Evolutionary conservation across 2,329 filamentous ascomycete species (phyloP).

Genomic region (Trichoderma cornu-damae): DNA sequence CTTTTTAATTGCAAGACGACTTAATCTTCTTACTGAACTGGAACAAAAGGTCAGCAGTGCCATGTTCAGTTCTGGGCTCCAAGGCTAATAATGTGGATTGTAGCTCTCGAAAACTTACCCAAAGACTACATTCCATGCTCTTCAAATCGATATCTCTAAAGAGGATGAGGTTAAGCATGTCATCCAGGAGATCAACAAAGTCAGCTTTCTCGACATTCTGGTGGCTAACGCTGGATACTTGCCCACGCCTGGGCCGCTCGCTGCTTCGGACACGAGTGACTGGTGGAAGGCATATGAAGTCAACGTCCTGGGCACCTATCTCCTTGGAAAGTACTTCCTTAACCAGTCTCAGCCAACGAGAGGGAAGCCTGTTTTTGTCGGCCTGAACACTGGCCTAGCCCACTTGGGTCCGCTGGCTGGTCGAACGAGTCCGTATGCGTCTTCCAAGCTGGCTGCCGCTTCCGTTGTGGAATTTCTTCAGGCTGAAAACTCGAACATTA

Average conservation of each 20-base stretch:
- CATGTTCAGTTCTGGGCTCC: no score
- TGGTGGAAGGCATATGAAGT: slow-evolving; percentile 11
- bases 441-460: neutral
- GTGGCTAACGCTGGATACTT: slow-evolving; percentile 4
- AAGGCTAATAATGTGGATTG: neutral
- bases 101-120: neutral
- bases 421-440: neutral
- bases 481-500: neutral
- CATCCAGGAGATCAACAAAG: neutral
- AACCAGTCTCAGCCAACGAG: neutral
- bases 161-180: neutral
- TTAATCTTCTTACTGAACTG: neutral
- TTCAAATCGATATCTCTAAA: neutral
- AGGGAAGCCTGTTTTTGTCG: slow-evolving; percentile 1
- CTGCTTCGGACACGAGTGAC: neutral
- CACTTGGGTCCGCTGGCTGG: neutral
- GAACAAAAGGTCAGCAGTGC: neutral
- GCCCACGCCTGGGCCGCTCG: neutral
- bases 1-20: neutral
- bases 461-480: slow-evolving; percentile 6
- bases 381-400: neutral
- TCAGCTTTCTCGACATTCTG: neutral
- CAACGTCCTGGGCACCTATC: slow-evolving; percentile 4
- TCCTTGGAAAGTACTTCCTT: neutral
- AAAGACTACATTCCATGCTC: neutral